A percentile compares a stretch with the other conserved stretches of the same genome.
Conservation (phyloP, 805 yeast genomes). For the Wickerhamomyces queroliae region DNA sequence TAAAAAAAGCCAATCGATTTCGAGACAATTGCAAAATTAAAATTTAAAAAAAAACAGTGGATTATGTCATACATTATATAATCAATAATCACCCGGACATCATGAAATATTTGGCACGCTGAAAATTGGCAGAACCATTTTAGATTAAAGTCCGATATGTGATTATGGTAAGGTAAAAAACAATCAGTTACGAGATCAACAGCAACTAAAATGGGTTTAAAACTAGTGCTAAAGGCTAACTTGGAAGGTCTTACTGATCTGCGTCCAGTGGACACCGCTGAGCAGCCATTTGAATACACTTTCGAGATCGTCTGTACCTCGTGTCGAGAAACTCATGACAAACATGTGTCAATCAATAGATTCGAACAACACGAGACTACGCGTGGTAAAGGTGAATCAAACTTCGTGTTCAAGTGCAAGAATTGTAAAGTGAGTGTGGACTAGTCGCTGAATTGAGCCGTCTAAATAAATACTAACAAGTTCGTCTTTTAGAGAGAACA, state of each 20-base stretch:
- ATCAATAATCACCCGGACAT: too few species aligned
- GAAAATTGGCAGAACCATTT: too few species aligned
- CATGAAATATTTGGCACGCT: too few species aligned
- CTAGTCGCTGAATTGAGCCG: too few species aligned
- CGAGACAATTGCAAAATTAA: too few species aligned
- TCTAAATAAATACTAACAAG: neutral
- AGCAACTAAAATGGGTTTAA: conserved; percentile 15
- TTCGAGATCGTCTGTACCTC: conserved; percentile 70
- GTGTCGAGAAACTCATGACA: conserved; percentile 75
- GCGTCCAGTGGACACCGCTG: conserved; percentile 53
- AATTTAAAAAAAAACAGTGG: too few species aligned
- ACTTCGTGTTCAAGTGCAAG: conserved; percentile 72
- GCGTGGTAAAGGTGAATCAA: conserved; percentile 79
- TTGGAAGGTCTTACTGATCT: conserved; percentile 34
- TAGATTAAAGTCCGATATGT: too few species aligned
- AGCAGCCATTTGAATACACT: conserved; percentile 65
- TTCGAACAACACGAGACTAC: conserved; percentile 58
- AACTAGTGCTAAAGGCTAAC: conserved; percentile 29
- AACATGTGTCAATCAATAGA: conserved; percentile 61
- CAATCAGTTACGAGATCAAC: too few species aligned
- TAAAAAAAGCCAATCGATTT: too few species aligned
- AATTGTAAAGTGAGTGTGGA: conserved; percentile 37
- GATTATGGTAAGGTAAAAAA: too few species aligned
- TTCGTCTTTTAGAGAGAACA: conserved; percentile 12
- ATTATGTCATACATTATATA: too few species aligned